These are phyloP conservation scores for Ustilago loliicola DNA, from an alignment of 1,284 basidiomycete genomes.

Conservation along the genomic window DNA sequence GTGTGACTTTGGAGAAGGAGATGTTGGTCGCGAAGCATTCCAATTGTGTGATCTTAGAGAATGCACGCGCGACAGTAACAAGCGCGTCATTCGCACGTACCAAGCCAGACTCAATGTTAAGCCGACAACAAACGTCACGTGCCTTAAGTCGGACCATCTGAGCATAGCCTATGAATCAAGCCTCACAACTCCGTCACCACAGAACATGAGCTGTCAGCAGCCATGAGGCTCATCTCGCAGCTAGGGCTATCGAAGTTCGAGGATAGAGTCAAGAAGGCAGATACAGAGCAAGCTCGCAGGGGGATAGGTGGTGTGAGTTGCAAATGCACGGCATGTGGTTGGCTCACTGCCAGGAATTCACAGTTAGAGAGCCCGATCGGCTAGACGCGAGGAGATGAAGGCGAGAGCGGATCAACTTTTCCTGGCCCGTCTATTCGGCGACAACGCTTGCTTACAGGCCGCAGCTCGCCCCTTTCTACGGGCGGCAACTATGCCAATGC, in stretches of 20 bases:
- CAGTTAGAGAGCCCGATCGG: neutral
- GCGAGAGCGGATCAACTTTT: slow-evolving; percentile 1
- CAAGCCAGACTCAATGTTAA: slow-evolving; percentile 4
- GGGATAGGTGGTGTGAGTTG: neutral
- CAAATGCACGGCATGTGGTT: slow-evolving; percentile 2
- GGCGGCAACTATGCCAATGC: no score
- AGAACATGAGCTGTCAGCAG: no score
- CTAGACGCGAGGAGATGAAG: neutral
- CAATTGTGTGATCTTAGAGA: slow-evolving; percentile 24
- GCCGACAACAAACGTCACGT: slow-evolving; percentile 9
- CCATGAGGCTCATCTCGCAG: no score
- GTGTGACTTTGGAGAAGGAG: slow-evolving; percentile 31
- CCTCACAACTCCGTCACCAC: no score
- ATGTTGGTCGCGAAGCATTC: slow-evolving; percentile 13
- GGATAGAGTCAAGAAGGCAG: neutral
- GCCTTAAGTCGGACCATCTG: neutral
- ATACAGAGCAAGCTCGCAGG: no score
- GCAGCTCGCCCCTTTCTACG: neutral
- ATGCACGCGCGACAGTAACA: slow-evolving; percentile 10
- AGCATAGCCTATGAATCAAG: no score
- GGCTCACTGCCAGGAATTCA: slow-evolving; percentile 1
- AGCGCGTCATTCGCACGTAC: slow-evolving; percentile 30
- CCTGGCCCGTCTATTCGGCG: slow-evolving; percentile 1
- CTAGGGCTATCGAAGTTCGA: neutral
- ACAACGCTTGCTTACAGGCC: neutral